These are phyloP conservation scores for Scheffersomyces titani DNA, from an alignment of 1,139 yeast genomes.

Conservation along the genomic window DNA sequence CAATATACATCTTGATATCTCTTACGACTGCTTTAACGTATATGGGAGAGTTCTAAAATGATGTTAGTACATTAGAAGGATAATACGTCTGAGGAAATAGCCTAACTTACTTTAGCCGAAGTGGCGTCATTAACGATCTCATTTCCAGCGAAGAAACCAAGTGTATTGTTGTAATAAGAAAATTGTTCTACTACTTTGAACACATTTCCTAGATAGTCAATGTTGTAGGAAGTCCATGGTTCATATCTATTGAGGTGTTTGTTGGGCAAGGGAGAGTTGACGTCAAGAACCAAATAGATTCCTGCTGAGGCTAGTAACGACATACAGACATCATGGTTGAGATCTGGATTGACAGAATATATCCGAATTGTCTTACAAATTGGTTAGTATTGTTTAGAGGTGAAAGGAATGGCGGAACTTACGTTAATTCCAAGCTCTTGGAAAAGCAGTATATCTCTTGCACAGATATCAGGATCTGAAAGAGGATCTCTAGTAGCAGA, in stretches of 20 bases:
- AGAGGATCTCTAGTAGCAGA: slow-evolving; percentile 63
- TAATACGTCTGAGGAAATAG: slow-evolving; percentile 8
- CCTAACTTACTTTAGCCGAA: slow-evolving; percentile 57
- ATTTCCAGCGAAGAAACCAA: slow-evolving; percentile 94
- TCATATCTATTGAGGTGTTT: slow-evolving; percentile 85
- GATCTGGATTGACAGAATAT: slow-evolving; percentile 79
- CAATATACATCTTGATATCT: slow-evolving; percentile 75
- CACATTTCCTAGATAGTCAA: slow-evolving; percentile 69
- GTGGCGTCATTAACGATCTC: slow-evolving; percentile 80
- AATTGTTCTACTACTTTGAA: slow-evolving; percentile 83
- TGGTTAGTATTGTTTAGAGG: slow-evolving; percentile 18
- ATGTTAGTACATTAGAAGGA: slow-evolving; percentile 10
- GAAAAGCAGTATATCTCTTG: slow-evolving; percentile 72
- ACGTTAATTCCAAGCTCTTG: slow-evolving; percentile 78
- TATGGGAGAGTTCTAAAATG: slow-evolving; percentile 49
- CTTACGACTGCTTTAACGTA: slow-evolving; percentile 78
- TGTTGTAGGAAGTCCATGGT: slow-evolving; percentile 83
- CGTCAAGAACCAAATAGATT: slow-evolving; percentile 85
- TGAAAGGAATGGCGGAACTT: slow-evolving; percentile 17
- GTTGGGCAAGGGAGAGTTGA: slow-evolving; percentile 77
- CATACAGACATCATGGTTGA: slow-evolving; percentile 91
- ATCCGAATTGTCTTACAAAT: slow-evolving; percentile 73
- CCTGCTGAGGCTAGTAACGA: slow-evolving; percentile 88
- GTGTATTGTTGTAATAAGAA: slow-evolving; percentile 79
- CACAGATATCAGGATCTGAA: slow-evolving; percentile 67